Base-by-base conservation (phyloP, 768 basidiomycete species). In the Roridomyces roridus region DNA sequence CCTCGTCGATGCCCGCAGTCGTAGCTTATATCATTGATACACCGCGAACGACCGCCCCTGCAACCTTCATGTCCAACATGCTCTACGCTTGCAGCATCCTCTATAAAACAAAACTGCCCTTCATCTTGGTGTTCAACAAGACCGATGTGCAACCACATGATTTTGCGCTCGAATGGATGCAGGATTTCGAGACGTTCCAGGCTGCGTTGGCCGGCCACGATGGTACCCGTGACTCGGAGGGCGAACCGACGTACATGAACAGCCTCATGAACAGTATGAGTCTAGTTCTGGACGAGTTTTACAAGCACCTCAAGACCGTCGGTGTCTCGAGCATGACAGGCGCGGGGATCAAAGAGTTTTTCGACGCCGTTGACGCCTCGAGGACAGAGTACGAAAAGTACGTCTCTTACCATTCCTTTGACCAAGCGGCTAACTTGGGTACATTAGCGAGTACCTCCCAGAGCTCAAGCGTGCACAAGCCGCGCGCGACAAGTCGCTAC, bases 61-160 rank as follows among this genome's bases (percentile, higher is more conserved):
- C 96, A 15, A 99, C 97, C 4, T 99, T 99, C 74, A 99, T 98
- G 97, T 92, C 89, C 18, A 99, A 99, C 74, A 99, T 99, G 97
- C 82, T 99, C 39, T 99, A 98, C 67, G 97, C 97, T 2, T 99
- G 97, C 81, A 94, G 94, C 59, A 98, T 99, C 63, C 77, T 99
- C 15, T 99, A 99, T 79, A 99, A 99, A 76, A 98, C 96, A 6
- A 94, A 95, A 61, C 80, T 98, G 1, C 97, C 97, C 1, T 98
- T 99, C 73, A 89, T 99, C 61, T 82, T 98, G 25, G 96, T 98
- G 28, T 99, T 99, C 80, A 99, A 99, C 78, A 99, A 99, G 77
- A 98, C 87, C 6, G 97, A 99, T 71, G 94, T 93, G 4, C 84
- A 91, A 68, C 80, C 88, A 2, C 94, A 98, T 69, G 83, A 86